Percentiles rank a stretch among this genome's conserved stretches.
These are phyloP conservation scores for Rhododendron williamsianum DNA, from an alignment of 148 eudicot genomes.

Conservation along the genomic window DNA sequence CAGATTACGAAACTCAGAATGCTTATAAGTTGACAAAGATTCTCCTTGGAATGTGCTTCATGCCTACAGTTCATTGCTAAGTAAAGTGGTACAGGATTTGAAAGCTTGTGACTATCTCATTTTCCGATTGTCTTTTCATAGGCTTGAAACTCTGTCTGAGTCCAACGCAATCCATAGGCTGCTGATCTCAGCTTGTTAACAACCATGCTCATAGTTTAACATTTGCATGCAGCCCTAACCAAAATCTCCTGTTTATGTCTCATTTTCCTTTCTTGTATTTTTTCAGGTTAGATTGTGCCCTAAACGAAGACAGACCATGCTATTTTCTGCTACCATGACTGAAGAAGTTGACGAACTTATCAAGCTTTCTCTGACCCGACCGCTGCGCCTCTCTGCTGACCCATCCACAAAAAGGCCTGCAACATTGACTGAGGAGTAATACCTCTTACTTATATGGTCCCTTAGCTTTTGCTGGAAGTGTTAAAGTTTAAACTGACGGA, in stretches of 20 bases:
- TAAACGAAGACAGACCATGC: slow-evolving; percentile 93
- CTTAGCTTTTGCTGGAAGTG: background rate
- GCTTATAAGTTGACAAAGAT: background rate
- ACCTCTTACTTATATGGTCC: background rate
- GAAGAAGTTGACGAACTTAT: slow-evolving; percentile 76
- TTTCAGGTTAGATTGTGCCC: slow-evolving; percentile 73
- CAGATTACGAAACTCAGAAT: background rate
- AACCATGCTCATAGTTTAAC: slow-evolving; percentile 1
- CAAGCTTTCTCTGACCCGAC: slow-evolving; percentile 64
- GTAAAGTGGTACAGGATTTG: background rate
- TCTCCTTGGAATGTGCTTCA: background rate
- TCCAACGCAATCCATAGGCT: background rate
- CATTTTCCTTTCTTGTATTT: background rate
- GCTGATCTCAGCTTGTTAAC: background rate
- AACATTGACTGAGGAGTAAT: slow-evolving; percentile 74
- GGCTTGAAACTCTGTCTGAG: background rate
- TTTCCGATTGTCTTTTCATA: background rate
- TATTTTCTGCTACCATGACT: slow-evolving; percentile 96
- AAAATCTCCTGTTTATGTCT: background rate
- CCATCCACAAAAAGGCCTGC: slow-evolving; percentile 75
- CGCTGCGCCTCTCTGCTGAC: slow-evolving; percentile 87
- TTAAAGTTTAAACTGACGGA: background rate
- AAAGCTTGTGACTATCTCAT: background rate
- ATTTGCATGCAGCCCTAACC: background rate
- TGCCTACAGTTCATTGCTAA: background rate